phyloP scores from a whole-genome alignment of 192 early-diverging fungal species.

The Coemansia sp. region DNA sequence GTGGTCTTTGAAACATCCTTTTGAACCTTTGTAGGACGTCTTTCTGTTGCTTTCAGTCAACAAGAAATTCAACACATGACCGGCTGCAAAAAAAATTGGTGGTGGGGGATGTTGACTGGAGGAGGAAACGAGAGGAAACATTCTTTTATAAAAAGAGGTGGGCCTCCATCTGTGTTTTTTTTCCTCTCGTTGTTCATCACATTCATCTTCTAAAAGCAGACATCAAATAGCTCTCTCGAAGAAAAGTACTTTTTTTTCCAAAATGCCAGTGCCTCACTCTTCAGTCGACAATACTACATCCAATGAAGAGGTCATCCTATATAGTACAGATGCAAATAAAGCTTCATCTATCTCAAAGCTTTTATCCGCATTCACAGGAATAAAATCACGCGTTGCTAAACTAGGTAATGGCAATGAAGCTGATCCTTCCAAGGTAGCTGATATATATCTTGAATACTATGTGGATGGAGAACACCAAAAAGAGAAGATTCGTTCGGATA shows the following conservation, averaged over 20 bases:
- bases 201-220: background rate
- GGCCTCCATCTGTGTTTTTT: background rate
- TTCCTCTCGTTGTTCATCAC: too few relatives aligned
- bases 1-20: background rate
- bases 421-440: too few relatives aligned
- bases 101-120: background rate
- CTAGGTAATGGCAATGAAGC: too few relatives aligned
- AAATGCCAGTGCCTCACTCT: background rate
- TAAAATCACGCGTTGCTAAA: too few relatives aligned
- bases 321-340: background rate
- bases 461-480: too few relatives aligned
- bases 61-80: background rate
- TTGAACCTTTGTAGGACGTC: background rate
- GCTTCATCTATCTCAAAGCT: background rate
- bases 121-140: background rate
- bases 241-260: background rate
- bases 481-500: too few relatives aligned
- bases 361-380: background rate
- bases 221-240: background rate
- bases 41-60: background rate
- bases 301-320: background rate
- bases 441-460: too few relatives aligned
- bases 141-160: background rate
- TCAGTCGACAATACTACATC: background rate
- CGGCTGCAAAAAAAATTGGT: background rate